Evolutionary conservation across 2,329 filamentous ascomycete genomes (phyloP), one percentile per base, ranked within the genome.

Genomic region (Berkeleyomyces basicola): DNA sequence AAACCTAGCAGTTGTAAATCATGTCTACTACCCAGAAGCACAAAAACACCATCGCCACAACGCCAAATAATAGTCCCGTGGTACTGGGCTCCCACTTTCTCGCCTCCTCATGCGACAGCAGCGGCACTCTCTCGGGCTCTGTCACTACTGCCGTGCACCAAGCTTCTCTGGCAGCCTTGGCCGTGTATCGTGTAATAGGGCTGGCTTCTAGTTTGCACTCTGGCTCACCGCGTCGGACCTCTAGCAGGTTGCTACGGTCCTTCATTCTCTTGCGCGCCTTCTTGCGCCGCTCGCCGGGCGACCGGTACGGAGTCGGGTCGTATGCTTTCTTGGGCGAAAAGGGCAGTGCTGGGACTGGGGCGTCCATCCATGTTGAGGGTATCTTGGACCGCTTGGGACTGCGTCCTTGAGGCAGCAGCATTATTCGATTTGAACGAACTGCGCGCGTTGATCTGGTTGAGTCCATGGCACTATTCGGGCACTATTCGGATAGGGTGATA

Each of bases 251-350:
- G 23, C 23, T 36, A 11, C 49, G 49, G n/a, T 53, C 49, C 33
- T 53, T 53, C 49, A 53, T 53, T 42, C 46, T 55, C 51, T 55
- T 57, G 49, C 60, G 60, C 7, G 42, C 42, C 53, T 57, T 62
- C 60, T 62, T 62, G 31, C 51, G 60, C 9, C 53, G 49, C 40
- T 62, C 42, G 10, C 49, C 42, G 4, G 60, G 60, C 7, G 60
- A 42, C 31, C 16, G 43, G 42, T 62, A 62, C 2, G 60, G 60
- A 9, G 49, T 62, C 14, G 60, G 49, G 33, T 62, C 60, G 42
- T 62, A 62, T n/a, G 40, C 49, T 31, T 62, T 62, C 43, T 62
- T 62, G 10, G 60, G 60, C 49, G 51, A 51, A 16, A 62, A 62
- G 33, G 49, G 31, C 49, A 33, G 31, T 9, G 49, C 49, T 5